Percentiles rank a stretch among this genome's conserved stretches.
Evolutionary conservation across 768 basidiomycete species (phyloP).

Genomic region (Amanita rubescens): DNA sequence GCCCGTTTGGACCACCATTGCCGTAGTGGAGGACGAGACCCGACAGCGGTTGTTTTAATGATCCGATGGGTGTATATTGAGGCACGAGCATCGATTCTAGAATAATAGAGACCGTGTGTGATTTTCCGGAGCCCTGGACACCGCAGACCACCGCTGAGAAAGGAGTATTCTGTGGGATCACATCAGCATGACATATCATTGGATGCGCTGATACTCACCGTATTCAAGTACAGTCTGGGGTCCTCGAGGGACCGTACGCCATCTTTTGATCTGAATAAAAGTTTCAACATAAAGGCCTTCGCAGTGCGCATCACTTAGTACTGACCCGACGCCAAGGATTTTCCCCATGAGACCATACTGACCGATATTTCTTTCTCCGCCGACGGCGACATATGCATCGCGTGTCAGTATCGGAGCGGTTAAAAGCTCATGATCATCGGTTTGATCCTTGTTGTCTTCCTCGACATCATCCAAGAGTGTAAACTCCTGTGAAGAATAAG

Average conservation of each 20-base stretch:
- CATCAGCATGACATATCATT: not conserved
- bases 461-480: too few relatives aligned
- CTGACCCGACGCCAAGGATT: conserved; percentile 36
- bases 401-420: conserved; percentile 26
- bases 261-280: conserved; percentile 26
- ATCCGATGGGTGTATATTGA: conserved; percentile 39
- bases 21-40: conserved; percentile 67
- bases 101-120: conserved; percentile 61
- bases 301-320: conserved; percentile 6
- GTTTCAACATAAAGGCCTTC: not conserved
- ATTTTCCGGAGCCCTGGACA: conserved; percentile 71
- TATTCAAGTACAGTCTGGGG: conserved; percentile 59
- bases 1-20: conserved; percentile 49
- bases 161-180: conserved; percentile 49
- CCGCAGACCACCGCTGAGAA: conserved; percentile 74
- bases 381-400: conserved; percentile 34
- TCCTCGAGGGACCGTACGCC: conserved; percentile 29
- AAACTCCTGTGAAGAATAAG: too few relatives aligned
- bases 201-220: conserved; percentile 31
- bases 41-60: conserved; percentile 43
- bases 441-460: not conserved
- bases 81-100: conserved; percentile 67
- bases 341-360: conserved; percentile 64
- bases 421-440: not conserved
- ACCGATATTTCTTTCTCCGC: conserved; percentile 22